These are phyloP conservation scores for Ophiocordyceps camponoti-leonardi DNA, from an alignment of 2,329 filamentous ascomycete genomes.

Conservation along the genomic window DNA sequence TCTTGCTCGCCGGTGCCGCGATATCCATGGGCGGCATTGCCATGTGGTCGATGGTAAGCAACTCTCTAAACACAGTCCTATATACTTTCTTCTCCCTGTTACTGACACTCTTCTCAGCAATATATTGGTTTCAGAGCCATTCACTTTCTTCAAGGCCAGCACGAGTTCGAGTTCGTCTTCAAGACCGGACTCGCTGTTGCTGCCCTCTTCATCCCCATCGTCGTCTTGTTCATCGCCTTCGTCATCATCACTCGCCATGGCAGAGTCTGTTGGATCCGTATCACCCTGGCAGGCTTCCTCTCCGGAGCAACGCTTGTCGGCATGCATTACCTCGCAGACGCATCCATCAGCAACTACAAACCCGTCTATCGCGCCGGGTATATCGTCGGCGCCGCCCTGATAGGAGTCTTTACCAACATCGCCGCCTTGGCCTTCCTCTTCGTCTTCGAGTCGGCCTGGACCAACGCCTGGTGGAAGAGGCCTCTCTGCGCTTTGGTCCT, in stretches of 20 bases:
- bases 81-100: not conserved
- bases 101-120: not conserved
- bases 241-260: slow-evolving; percentile 45
- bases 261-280: slow-evolving; percentile 35
- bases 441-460: slow-evolving; percentile 57
- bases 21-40: slow-evolving; percentile 58
- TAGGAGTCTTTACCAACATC: slow-evolving; percentile 54
- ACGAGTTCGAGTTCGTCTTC: slow-evolving; percentile 54
- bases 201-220: slow-evolving; percentile 62
- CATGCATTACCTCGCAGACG: slow-evolving; percentile 79
- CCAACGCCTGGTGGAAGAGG: slow-evolving; percentile 60
- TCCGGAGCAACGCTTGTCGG: slow-evolving; percentile 60
- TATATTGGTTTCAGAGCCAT: slow-evolving; percentile 65
- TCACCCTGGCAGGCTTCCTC: slow-evolving; percentile 46
- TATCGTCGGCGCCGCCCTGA: slow-evolving; percentile 50
- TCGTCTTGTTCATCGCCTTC: slow-evolving; percentile 57
- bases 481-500: slow-evolving; percentile 47
- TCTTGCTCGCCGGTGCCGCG: slow-evolving; percentile 45
- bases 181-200: slow-evolving; percentile 51
- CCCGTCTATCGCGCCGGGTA: slow-evolving; percentile 40
- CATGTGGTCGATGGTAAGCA: slow-evolving; percentile 54
- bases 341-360: slow-evolving; percentile 59
- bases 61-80: too few relatives aligned
- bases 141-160: slow-evolving; percentile 42
- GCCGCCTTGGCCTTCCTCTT: slow-evolving; percentile 60